Percentiles rank a stretch among this genome's conserved stretches.
Evolutionary conservation across 164 flowering plant genomes (phyloP).

Genomic region (Tetracentron sinense): DNA sequence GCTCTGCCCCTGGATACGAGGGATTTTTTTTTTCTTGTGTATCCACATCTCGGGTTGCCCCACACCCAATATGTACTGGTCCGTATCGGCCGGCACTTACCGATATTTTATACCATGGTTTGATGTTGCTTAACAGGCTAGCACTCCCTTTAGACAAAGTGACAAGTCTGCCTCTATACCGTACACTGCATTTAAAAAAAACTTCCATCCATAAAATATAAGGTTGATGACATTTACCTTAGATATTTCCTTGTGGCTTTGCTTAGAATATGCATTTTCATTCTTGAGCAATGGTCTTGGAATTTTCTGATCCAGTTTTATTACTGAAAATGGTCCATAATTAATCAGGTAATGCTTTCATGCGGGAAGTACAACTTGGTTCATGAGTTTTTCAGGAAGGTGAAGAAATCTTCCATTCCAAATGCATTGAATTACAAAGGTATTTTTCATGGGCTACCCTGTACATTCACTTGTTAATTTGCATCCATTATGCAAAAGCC

Average conservation of each 20-base stretch:
- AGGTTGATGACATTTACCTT: too few relatives aligned
- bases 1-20: too few relatives aligned
- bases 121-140: too few relatives aligned
- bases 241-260: not conserved
- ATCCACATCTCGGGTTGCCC: too few relatives aligned
- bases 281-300: not conserved
- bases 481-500: not conserved
- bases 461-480: not conserved
- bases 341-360: conserved; percentile 71
- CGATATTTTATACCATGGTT: too few relatives aligned
- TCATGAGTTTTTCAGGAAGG: conserved; percentile 73
- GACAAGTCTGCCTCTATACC: too few relatives aligned
- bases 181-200: too few relatives aligned
- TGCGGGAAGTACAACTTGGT: conserved; percentile 89
- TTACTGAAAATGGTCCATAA: not conserved
- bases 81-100: too few relatives aligned
- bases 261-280: not conserved
- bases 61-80: too few relatives aligned
- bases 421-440: conserved; percentile 85
- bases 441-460: conserved; percentile 16
- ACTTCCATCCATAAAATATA: too few relatives aligned
- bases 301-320: not conserved
- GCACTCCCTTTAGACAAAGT: too few relatives aligned
- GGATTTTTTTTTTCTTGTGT: too few relatives aligned
- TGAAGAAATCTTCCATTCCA: conserved; percentile 60